These are phyloP conservation scores for Chromera velia DNA, from an alignment of 73 alveolate species.

Conservation along the genomic window DNA sequence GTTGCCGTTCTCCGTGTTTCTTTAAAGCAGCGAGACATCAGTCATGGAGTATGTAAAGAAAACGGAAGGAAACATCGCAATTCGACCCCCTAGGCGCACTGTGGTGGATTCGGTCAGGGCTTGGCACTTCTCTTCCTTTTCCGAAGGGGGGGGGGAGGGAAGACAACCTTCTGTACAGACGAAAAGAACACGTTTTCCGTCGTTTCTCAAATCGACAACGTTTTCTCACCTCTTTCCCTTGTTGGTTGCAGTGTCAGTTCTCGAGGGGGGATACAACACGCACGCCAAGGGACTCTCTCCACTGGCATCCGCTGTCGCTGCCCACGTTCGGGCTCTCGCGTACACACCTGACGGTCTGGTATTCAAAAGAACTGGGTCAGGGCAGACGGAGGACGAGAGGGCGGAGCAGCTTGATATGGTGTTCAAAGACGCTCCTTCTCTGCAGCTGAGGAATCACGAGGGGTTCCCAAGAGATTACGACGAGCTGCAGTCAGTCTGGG, in stretches of 20 bases:
- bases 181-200: neutral
- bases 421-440: too few species aligned
- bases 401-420: too few species aligned
- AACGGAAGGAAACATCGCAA: neutral
- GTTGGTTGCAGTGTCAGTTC: slow-evolving; percentile 59
- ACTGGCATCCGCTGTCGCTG: neutral
- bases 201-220: neutral
- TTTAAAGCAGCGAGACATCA: neutral
- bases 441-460: too few species aligned
- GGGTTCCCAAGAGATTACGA: too few species aligned
- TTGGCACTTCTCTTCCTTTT: too few species aligned
- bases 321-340: neutral
- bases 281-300: slow-evolving; percentile 26
- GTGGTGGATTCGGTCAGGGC: neutral
- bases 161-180: neutral
- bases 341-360: too few species aligned
- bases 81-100: neutral
- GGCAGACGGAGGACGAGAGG: too few species aligned
- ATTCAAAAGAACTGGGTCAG: too few species aligned
- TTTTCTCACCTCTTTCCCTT: neutral
- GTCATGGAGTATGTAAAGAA: neutral
- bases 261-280: slow-evolving; percentile 95
- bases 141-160: neutral
- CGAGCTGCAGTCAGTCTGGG: too few species aligned
- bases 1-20: too few species aligned